phyloP scores from a whole-genome alignment of 352 stramenopile genomes.

The Albugo candida region DNA sequence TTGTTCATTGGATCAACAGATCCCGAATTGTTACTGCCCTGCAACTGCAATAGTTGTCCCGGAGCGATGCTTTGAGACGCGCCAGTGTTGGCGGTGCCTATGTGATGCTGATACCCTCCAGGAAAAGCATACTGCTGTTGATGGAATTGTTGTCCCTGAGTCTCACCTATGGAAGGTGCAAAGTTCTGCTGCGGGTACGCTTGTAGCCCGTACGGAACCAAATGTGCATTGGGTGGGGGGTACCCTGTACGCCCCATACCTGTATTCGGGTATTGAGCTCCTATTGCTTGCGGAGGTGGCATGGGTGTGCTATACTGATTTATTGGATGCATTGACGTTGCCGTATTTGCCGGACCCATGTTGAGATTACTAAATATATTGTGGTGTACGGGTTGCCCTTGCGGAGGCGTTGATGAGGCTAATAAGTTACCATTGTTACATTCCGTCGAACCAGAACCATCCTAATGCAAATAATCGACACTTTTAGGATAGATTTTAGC shows the following conservation, averaged over 20 bases:
- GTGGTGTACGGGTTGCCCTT: not conserved
- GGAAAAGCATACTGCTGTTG: slow-evolving; percentile 10
- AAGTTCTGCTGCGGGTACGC: slow-evolving; percentile 4
- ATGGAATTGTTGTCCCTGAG: slow-evolving; percentile 7
- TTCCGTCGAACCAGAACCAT: too few species aligned
- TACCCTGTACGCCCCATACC: slow-evolving; percentile 25
- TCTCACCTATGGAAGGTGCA: slow-evolving; percentile 8
- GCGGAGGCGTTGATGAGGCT: too few species aligned
- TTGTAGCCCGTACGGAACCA: slow-evolving; percentile 50
- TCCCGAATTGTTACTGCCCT: slow-evolving; percentile 34
- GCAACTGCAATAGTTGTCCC: slow-evolving; percentile 48
- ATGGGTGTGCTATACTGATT: not conserved
- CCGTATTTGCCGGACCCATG: slow-evolving; percentile 12
- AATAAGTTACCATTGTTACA: too few species aligned
- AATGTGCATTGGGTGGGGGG: slow-evolving; percentile 47
- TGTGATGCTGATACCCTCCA: slow-evolving; percentile 4
- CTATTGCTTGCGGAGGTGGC: not conserved
- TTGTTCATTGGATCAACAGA: slow-evolving; percentile 25
- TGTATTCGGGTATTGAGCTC: slow-evolving; percentile 4
- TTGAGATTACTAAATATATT: slow-evolving; percentile 5
- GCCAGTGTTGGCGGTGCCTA: not conserved
- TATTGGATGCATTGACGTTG: not conserved
- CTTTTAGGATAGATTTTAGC: too few species aligned
- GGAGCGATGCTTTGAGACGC: slow-evolving; percentile 23
- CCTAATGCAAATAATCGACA: too few species aligned